Base-by-base conservation (phyloP, 2,329 filamentous ascomycete genomes). In the Alternaria brassicae region DNA sequence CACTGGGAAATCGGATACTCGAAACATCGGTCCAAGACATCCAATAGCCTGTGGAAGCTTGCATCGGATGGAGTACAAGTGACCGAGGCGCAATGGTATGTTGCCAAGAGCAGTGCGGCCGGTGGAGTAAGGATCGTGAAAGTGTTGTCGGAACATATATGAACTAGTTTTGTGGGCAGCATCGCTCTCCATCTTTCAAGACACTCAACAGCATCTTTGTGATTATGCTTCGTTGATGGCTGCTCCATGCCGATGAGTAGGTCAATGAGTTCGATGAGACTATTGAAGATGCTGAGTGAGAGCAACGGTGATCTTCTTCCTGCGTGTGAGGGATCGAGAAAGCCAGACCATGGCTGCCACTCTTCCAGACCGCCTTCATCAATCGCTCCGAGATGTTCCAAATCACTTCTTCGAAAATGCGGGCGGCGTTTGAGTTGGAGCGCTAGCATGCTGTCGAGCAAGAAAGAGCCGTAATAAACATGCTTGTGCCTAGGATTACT, bases 301-400 rank as follows among this genome's bases (percentile, higher is more conserved):
- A 82, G 78, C 12, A 82, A 65, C 6, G 76, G 76, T 21, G 65
- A 64, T 42, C 70, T 66, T 41, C 67, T 64, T 30, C 62, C 61
- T 36, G 64, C 60, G 36, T 56, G 54, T n/a, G 57, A 53, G 30
- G 56, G 48, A 34, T 39, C 79, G 59, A 81, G 39, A 30, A 59
- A 81, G 25, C 87, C 85, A 17, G 82, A 81, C 90, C 90, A 92
- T 1, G 88, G 86, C 64, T 90, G 87, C 89, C 89, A 92, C 77
- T 92, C 89, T 69, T 92, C 90, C 19, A 89, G 78, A 1, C 88
- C 88, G 66, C 90, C 87, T 72, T 91, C 88, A 25, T 86, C 81
- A 2, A 90, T 78, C 3, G 78, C 74, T 9, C 83, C 82, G 28
- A 82, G 71, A 36, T 76, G 73, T n/a, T 80, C 74, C 25, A 86